Evolutionary conservation across 1,284 basidiomycete species (phyloP).

Genomic region (Grifola frondosa): DNA sequence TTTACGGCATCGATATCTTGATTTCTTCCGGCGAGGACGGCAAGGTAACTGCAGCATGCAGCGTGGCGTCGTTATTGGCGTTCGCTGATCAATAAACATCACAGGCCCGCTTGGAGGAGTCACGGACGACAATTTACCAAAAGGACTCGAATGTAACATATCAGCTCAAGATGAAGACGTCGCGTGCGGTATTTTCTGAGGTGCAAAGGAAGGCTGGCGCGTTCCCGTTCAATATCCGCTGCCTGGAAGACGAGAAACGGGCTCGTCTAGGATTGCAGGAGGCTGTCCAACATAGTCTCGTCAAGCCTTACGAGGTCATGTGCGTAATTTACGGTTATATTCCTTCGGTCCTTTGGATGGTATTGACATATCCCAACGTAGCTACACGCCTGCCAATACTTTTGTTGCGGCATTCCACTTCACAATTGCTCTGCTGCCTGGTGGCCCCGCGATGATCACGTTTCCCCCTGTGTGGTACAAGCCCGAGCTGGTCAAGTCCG

Average conservation of each 20-base stretch:
- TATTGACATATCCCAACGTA: slow-evolving; percentile 27
- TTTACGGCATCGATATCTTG: slow-evolving; percentile 94
- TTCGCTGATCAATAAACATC: not conserved
- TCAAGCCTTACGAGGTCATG: slow-evolving; percentile 91
- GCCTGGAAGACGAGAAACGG: slow-evolving; percentile 93
- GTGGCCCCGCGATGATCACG: slow-evolving; percentile 83
- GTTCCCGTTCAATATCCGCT: slow-evolving; percentile 97
- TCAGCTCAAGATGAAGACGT: slow-evolving; percentile 97
- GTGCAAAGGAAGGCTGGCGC: slow-evolving; percentile 97
- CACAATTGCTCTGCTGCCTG: slow-evolving; percentile 86
- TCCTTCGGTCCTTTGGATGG: not conserved
- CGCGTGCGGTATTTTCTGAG: slow-evolving; percentile 92
- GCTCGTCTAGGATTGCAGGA: slow-evolving; percentile 95
- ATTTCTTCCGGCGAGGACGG: slow-evolving; percentile 88
- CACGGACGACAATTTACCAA: slow-evolving; percentile 92
- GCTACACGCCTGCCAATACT: slow-evolving; percentile 78
- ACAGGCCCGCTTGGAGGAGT: slow-evolving; percentile 83
- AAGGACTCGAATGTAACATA: slow-evolving; percentile 87
- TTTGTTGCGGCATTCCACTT: slow-evolving; percentile 95
- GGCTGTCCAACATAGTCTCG: slow-evolving; percentile 88
- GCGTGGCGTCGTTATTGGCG: too few relatives aligned
- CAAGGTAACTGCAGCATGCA: slow-evolving; percentile 68
- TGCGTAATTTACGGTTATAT: slow-evolving; percentile 40
- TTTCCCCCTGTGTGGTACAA: slow-evolving; percentile 92
- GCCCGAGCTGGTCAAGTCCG: slow-evolving; percentile 84